These are phyloP conservation scores for Coniochaeta ligniaria DNA, from an alignment of 2,329 filamentous ascomycete species.

Conservation along the genomic window DNA sequence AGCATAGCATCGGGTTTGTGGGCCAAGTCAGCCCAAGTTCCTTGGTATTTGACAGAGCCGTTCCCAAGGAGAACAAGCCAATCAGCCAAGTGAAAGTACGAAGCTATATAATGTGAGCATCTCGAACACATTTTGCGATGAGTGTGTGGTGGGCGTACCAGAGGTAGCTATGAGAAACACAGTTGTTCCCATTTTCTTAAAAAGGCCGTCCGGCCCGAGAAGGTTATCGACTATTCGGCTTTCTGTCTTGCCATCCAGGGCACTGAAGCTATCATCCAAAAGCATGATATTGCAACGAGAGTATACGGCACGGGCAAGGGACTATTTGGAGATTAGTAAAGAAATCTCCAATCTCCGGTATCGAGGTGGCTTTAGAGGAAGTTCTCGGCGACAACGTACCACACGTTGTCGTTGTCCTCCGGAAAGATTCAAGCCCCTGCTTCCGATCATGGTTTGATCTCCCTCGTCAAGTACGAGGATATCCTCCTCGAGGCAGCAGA, in stretches of 20 bases:
- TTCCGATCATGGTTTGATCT: constrained; percentile 33
- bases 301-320: constrained; percentile 21
- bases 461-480: constrained; percentile 22
- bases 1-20: constrained; percentile 23
- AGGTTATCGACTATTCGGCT: constrained; percentile 19
- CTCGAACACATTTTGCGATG: too few species aligned
- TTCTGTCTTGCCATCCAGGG: constrained; percentile 26
- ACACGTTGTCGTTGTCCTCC: constrained; percentile 39
- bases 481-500: constrained; percentile 28
- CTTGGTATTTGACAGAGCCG: constrained; percentile 26
- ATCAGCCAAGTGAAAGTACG: constrained; percentile 30
- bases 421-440: constrained; percentile 35
- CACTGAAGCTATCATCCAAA: constrained; percentile 29
- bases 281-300: constrained; percentile 8
- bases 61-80: constrained; percentile 29
- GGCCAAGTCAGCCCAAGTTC: constrained; percentile 26
- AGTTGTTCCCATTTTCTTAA: constrained; percentile 18
- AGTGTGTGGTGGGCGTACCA: not conserved
- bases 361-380: too few species aligned
- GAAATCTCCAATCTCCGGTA: too few species aligned
- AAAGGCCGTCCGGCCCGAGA: constrained; percentile 19
- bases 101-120: too few species aligned
- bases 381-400: not conserved
- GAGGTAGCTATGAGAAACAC: constrained; percentile 20
- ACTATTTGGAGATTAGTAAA: constrained; percentile 4